Evolutionary conservation across 352 stramenopile genomes (phyloP), one percentile per base, ranked within the genome.

Genomic region (Globisporangium takayamanum): DNA sequence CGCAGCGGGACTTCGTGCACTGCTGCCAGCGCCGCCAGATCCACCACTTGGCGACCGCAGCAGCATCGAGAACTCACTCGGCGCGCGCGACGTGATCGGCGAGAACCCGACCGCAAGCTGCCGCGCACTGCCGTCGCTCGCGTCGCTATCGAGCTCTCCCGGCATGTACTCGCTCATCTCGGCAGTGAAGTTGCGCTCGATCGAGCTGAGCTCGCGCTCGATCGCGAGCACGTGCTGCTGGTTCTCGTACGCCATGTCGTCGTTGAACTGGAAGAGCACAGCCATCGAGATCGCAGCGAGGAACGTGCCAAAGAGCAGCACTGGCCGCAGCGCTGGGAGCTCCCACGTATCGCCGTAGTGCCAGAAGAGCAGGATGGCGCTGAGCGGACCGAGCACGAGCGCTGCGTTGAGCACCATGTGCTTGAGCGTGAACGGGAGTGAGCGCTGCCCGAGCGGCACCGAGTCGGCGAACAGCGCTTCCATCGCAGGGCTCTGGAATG

Each of bases 391-490:
- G 12, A 80, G 57, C 15, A 87, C 67, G 1, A 77, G 60, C 36
- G 78, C 70, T 0, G 64, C 37, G 55, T 89, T 88, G 26, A 73
- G 70, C 36, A 93, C 67, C 18, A 82, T 64, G 56, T 86, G 74
- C 58, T 89, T 87, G 48, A 90, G 59, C 16, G 73, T 95, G 67
- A 95, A 95, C 18, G 80, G 86, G 10, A 79, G 66, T 2, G 80
- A 92, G 36, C 88, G 67, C 58, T 88, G 68, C 0, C 83, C 80
- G 2, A 74, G 48, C 8, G 78, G 77, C 33, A 95, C 73, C 0
- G 85, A 95, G 60, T 96, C 88, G 8, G 85, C 84, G 51, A 96
- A 94, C 0, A 96, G 61, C 2, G 89, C 87, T 47, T 94, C 82
- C 55, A 88, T 69, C 0, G 82, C 72, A 3, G 88, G 85, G 59